phyloP scores from a whole-genome alignment of 805 yeast species.

The Candida dajiaensis region DNA sequence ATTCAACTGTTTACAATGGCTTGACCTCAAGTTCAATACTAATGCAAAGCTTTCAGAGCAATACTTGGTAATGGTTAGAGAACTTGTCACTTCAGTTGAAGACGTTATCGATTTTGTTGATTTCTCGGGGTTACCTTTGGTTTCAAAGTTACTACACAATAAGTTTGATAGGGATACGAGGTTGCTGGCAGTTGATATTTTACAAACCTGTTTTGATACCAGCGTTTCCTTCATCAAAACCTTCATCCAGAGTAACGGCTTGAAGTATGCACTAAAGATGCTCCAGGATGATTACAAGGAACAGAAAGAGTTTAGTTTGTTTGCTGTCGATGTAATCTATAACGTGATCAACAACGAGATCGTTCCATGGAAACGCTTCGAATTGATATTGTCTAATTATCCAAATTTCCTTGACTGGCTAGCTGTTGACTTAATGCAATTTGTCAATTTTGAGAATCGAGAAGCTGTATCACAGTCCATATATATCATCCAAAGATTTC shows the following conservation, averaged over 20 bases:
- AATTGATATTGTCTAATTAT: conserved; percentile 35
- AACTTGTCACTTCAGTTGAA: neutral
- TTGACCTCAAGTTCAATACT: neutral
- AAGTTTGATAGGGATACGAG: conserved; percentile 2
- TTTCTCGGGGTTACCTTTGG: conserved; percentile 15
- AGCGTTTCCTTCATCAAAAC: conserved; percentile 30
- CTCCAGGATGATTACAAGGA: conserved; percentile 40
- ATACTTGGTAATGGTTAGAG: neutral
- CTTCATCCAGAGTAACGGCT: conserved; percentile 42
- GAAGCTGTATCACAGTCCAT: conserved; percentile 27
- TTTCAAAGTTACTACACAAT: conserved; percentile 3
- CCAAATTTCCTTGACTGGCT: conserved; percentile 33
- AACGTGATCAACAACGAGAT: conserved; percentile 21
- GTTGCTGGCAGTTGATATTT: conserved; percentile 2
- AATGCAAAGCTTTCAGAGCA: neutral
- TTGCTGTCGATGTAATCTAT: conserved; percentile 26
- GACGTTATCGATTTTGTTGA: conserved; percentile 7
- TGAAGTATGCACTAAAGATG: conserved; percentile 34
- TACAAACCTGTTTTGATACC: conserved; percentile 14
- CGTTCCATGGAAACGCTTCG: conserved; percentile 35
- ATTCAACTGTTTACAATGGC: neutral
- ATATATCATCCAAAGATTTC: conserved; percentile 26
- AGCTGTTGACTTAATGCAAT: conserved; percentile 31
- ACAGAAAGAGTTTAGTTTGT: conserved; percentile 32
- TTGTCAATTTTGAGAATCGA: conserved; percentile 7